phyloP scores from a whole-genome alignment of 78 protist genomes.

The slime mould (Dictyostelium discoideum) region dicty_2.7 NC_007091.3:3484501-3485000 shows the following conservation, averaged over 20 bases:
- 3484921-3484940: neutral
- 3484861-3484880: slow-evolving; percentile 59
- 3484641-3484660: too few relatives aligned
- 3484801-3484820: slow-evolving; percentile 40
- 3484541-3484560: slow-evolving; percentile 80
- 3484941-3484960: too few relatives aligned
- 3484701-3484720: slow-evolving; percentile 85
- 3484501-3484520: slow-evolving; percentile 86
- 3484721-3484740: slow-evolving; percentile 95
- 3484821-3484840: slow-evolving; percentile 71
- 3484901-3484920: neutral
- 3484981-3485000: too few relatives aligned
- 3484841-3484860: slow-evolving; percentile 74
- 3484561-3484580: slow-evolving; percentile 72
- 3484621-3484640: neutral
- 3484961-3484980: neutral
- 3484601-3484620: slow-evolving; percentile 88
- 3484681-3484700: neutral
- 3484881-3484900: slow-evolving; percentile 19
- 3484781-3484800: slow-evolving; percentile 49
- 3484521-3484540: slow-evolving; percentile 91
- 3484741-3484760: slow-evolving; percentile 91
- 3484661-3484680: neutral
- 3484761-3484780: slow-evolving; percentile 83
- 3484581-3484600: slow-evolving; percentile 59